Conservation (phyloP, 768 basidiomycete species). For the Porphyrellus cyaneotinctus region DNA sequence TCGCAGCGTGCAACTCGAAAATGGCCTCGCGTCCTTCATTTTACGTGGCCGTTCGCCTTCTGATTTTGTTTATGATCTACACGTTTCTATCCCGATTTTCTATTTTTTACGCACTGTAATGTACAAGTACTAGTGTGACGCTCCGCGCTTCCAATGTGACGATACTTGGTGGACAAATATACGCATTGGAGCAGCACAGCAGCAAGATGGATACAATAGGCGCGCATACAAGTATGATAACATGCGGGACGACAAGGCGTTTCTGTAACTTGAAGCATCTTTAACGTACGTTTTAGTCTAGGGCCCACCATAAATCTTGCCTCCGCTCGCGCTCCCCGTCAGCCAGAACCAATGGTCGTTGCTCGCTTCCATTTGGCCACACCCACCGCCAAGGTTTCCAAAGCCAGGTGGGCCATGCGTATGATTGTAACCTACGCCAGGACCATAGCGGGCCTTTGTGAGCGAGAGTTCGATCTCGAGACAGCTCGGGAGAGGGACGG, state of each 20-base stretch:
- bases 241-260: not conserved
- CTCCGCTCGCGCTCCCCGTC: slow-evolving; percentile 8
- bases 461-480: slow-evolving; percentile 13
- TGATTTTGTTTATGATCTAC: not conserved
- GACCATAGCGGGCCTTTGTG: slow-evolving; percentile 7
- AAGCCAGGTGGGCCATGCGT: slow-evolving; percentile 12
- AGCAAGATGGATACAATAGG: not conserved
- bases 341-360: slow-evolving; percentile 28
- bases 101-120: not conserved
- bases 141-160: not conserved
- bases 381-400: slow-evolving; percentile 18
- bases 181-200: not conserved
- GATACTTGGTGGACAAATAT: not conserved
- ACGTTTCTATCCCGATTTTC: not conserved
- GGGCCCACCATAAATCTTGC: not conserved
- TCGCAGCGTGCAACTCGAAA: not conserved
- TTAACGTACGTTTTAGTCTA: not conserved
- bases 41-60: not conserved
- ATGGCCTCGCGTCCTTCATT: not conserved
- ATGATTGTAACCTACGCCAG: slow-evolving; percentile 14
- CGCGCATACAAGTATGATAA: not conserved
- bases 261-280: not conserved
- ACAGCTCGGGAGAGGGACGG: slow-evolving; percentile 6
- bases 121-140: too few species aligned
- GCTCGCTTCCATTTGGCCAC: slow-evolving; percentile 12